Evolutionary conservation across 108 stramenopile genomes (phyloP).

Genomic region (Discostella stelligeroides): DNA sequence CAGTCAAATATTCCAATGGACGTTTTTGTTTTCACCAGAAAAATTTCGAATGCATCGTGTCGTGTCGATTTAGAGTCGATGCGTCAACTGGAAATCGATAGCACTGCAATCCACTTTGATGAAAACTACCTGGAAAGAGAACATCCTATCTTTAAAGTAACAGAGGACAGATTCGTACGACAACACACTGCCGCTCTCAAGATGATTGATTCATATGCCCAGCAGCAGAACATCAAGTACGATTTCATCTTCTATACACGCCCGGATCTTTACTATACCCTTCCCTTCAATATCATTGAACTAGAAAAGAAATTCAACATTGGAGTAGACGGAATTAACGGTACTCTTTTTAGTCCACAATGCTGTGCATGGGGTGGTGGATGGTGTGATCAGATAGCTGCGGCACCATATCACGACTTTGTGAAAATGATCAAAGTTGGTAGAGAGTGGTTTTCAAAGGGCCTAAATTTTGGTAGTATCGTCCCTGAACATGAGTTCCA

Average conservation of each 20-base stretch:
- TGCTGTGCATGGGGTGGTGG: neutral
- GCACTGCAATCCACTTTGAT: slow-evolving; percentile 6
- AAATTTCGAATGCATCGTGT: neutral
- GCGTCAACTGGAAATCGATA: neutral
- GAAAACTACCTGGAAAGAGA: neutral
- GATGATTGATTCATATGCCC: slow-evolving; percentile 5
- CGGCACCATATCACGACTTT: slow-evolving; percentile 10
- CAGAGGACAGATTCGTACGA: slow-evolving; percentile 5
- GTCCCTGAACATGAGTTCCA: neutral
- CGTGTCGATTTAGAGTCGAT: neutral
- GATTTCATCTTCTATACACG: slow-evolving; percentile 20
- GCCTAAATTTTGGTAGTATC: neutral
- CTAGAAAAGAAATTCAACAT: neutral
- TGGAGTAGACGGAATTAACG: neutral
- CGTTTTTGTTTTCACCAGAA: slow-evolving; percentile 14
- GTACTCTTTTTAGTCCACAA: slow-evolving; percentile 1
- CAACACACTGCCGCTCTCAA: slow-evolving; percentile 4
- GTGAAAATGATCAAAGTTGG: neutral
- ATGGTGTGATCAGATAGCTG: slow-evolving; percentile 7
- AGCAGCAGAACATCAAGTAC: slow-evolving; percentile 9
- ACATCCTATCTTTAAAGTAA: neutral
- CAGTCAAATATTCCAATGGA: slow-evolving; percentile 23
- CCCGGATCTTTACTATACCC: slow-evolving; percentile 7
- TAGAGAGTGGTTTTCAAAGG: neutral
- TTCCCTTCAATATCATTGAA: slow-evolving; percentile 5